A percentile compares a stretch with the other conserved stretches of the same genome.
Conservation (phyloP, 192 early-diverging fungal genomes). For the Coemansia sp. region DNA sequence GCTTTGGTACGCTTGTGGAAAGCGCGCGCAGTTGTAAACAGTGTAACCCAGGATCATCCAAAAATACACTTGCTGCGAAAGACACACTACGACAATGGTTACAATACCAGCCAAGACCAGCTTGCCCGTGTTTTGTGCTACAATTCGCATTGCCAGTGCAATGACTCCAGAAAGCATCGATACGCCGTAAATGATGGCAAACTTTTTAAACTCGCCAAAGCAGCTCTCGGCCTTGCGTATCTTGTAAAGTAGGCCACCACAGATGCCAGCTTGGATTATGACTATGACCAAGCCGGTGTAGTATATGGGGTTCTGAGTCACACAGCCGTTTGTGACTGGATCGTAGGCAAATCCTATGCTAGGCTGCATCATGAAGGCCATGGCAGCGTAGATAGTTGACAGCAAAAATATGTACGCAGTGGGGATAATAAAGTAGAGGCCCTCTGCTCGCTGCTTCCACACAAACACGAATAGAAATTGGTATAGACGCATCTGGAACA, state of each 20-base stretch:
- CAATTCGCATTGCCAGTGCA: slow-evolving; percentile 19
- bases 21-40: slow-evolving; percentile 17
- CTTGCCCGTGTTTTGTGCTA: slow-evolving; percentile 14
- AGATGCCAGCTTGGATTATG: slow-evolving; percentile 18
- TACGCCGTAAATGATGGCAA: slow-evolving; percentile 15
- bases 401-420: slow-evolving; percentile 13
- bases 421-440: slow-evolving; percentile 32
- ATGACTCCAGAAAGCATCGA: slow-evolving; percentile 15
- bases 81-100: slow-evolving; percentile 21
- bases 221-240: slow-evolving; percentile 35
- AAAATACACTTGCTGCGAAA: slow-evolving; percentile 44
- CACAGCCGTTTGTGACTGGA: slow-evolving; percentile 18
- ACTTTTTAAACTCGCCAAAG: slow-evolving; percentile 28
- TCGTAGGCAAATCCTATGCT: slow-evolving; percentile 22
- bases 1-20: slow-evolving; percentile 15
- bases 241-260: slow-evolving; percentile 23
- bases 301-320: slow-evolving; percentile 19
- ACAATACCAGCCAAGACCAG: slow-evolving; percentile 10
- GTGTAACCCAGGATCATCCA: slow-evolving; percentile 28
- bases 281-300: slow-evolving; percentile 21
- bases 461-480: slow-evolving; percentile 33
- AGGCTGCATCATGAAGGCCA: slow-evolving; percentile 24
- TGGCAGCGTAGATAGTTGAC: slow-evolving; percentile 17
- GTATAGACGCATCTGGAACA: slow-evolving; percentile 40
- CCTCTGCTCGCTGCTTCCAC: slow-evolving; percentile 20